These are phyloP conservation scores for Xylaria cubensis DNA, from an alignment of 495 filamentous ascomycete species.

Conservation along the genomic window DNA sequence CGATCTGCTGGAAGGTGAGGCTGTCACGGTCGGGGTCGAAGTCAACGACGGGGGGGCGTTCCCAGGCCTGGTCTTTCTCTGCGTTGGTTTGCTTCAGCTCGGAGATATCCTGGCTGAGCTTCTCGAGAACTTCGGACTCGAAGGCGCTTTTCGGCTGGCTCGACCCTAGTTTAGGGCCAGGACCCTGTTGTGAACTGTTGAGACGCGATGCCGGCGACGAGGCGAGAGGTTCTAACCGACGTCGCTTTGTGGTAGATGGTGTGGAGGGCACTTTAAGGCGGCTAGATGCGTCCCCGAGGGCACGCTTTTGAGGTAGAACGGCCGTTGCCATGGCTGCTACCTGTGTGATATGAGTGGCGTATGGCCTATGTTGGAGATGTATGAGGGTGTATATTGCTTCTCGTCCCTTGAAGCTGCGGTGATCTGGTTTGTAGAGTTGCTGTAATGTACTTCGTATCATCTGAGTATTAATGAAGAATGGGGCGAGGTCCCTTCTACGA, in stretches of 20 bases:
- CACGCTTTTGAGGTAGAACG: slow-evolving; percentile 60
- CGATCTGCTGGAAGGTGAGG: slow-evolving; percentile 93
- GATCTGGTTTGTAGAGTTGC: slow-evolving; percentile 14
- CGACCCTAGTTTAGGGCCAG: slow-evolving; percentile 69
- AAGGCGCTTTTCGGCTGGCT: slow-evolving; percentile 91
- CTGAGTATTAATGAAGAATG: neutral
- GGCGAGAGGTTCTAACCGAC: slow-evolving; percentile 69
- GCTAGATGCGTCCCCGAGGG: slow-evolving; percentile 57
- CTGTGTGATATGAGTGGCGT: slow-evolving; percentile 18
- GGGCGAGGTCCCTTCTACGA: neutral
- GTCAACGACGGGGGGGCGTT: slow-evolving; percentile 72
- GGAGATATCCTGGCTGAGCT: slow-evolving; percentile 88
- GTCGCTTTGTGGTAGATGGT: slow-evolving; percentile 66
- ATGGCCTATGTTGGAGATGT: slow-evolving; percentile 5
- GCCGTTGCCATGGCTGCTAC: slow-evolving; percentile 47
- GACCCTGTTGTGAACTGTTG: slow-evolving; percentile 64
- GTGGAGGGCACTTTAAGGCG: slow-evolving; percentile 52
- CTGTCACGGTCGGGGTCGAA: slow-evolving; percentile 75
- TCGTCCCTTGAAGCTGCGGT: neutral
- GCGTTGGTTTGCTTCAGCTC: slow-evolving; percentile 83
- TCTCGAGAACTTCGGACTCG: slow-evolving; percentile 92
- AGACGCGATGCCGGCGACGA: slow-evolving; percentile 60
- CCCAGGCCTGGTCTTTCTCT: slow-evolving; percentile 95
- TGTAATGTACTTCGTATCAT: neutral
- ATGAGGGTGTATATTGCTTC: neutral